phyloP scores from a whole-genome alignment of 805 yeast species.

The Monosporozyma solicola region DNA sequence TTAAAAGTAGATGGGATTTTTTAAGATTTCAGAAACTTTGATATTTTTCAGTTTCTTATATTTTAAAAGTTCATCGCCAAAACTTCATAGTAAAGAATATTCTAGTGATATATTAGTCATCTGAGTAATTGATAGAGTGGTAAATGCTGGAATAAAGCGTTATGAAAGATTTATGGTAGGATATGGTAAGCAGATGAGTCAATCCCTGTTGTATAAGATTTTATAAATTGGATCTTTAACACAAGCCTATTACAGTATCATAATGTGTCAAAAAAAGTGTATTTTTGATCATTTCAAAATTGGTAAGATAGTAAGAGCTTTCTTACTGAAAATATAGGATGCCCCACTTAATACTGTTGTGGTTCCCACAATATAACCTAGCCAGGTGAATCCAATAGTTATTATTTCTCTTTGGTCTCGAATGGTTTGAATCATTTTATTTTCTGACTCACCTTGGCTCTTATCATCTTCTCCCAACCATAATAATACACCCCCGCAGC shows the following conservation, averaged over 20 bases:
- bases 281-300: neutral
- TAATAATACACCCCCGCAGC: constrained; percentile 40
- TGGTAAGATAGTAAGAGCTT: constrained; percentile 39
- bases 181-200: neutral
- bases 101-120: neutral
- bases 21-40: neutral
- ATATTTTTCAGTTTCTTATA: neutral
- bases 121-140: neutral
- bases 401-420: constrained; percentile 1
- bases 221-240: neutral
- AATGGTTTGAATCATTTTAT: neutral
- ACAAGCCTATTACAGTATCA: neutral
- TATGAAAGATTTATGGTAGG: no score
- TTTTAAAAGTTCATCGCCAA: neutral
- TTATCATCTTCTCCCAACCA: constrained; percentile 7
- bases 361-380: constrained; percentile 49
- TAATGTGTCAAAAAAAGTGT: neutral
- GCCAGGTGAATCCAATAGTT: constrained; percentile 13
- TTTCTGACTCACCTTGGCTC: constrained; percentile 7
- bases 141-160: neutral
- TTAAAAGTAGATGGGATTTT: neutral
- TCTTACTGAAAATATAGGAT: constrained; percentile 61
- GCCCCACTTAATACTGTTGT: constrained; percentile 76
- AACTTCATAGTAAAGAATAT: neutral
- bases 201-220: neutral